Percentiles rank a stretch among this genome's conserved stretches.
Conservation (phyloP, 225 moss, liverwort and hornwort genomes). For the Rhytidiadelphus loreus region DNA sequence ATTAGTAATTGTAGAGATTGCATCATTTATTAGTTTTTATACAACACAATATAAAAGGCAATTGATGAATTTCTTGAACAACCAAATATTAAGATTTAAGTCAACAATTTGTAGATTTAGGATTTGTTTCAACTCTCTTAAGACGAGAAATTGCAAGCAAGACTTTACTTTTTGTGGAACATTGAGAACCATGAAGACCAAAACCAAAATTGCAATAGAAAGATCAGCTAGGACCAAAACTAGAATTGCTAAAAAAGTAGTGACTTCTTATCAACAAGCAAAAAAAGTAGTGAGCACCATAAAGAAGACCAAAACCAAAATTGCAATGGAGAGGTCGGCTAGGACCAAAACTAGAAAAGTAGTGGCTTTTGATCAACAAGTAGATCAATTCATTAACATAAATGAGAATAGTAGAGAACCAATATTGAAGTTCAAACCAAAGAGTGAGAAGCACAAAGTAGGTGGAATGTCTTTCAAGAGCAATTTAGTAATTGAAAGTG, state of each 20-base stretch:
- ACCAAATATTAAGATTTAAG: background rate
- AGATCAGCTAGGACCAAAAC: background rate
- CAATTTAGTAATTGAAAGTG: background rate
- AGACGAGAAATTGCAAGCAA: too few relatives aligned
- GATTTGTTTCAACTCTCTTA: background rate
- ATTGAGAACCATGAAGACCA: background rate
- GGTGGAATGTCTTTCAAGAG: background rate
- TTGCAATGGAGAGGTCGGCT: background rate
- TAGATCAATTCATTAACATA: too few relatives aligned
- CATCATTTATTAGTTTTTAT: background rate
- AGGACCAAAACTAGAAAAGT: background rate
- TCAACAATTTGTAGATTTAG: background rate
- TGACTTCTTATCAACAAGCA: background rate
- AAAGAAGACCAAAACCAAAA: background rate
- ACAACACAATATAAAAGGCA: accelerated
- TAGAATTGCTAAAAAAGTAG: background rate
- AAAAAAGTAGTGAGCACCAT: too few relatives aligned
- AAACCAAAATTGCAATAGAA: background rate
- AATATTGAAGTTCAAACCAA: accelerated
- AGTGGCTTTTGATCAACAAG: background rate
- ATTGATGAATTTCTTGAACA: background rate
- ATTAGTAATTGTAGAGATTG: background rate
- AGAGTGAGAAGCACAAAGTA: too few relatives aligned
- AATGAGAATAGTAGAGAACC: too few relatives aligned
- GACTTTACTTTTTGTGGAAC: too few relatives aligned